Base-by-base conservation (phyloP, 805 yeast genomes). In the Aciculoconidium aculeatum region DNA sequence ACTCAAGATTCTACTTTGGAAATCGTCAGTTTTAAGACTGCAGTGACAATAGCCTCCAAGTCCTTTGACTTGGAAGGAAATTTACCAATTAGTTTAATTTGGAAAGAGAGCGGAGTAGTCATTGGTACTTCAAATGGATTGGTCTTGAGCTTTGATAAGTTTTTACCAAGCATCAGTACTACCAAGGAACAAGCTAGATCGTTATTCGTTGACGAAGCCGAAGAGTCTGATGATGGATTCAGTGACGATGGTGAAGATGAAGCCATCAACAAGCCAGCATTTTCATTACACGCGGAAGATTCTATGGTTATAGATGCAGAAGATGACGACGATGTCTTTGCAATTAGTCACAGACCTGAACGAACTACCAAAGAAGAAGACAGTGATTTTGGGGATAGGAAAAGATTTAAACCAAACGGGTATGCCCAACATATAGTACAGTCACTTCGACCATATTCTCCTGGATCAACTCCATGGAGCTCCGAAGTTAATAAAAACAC, bases 381-480 rank as follows among this genome's bases (percentile, higher is more conserved):
- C 5, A 36, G 28, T 15, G 34, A 36, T 13, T 26, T 27, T 11
- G 42, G 40, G 3, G 36, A 25, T 7, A 35, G 41, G 22, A 54
- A 53, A 26, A 53, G 58, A 32, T 51, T 42, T 22, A 53, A 45
- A 28, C 32, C 41, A 15, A 34, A 35, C 25, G 46, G 43, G 2
- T 23, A 15, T 26, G 29, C 27, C 13, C 21, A 8, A n/a, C 8
- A 8, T 9, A 23, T 27, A 9, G 21, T 11, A 14, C 28, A 30
- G 6, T 61, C 58, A 6, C 45, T 76, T 16, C 62, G 58, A 25
- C 88, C 96, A 1, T 80, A 77, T 42, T 85, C 94, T 3, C 82
- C 85, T 1, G 97, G 97, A 1, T 73, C 81, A 5, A 90, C 97
- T 0, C 95, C 95, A 0, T 87, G 88, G 80, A 24, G 30, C 16